phyloP scores from a whole-genome alignment of 2,329 filamentous ascomycete genomes.

The Aspergillus sp. region DNA sequence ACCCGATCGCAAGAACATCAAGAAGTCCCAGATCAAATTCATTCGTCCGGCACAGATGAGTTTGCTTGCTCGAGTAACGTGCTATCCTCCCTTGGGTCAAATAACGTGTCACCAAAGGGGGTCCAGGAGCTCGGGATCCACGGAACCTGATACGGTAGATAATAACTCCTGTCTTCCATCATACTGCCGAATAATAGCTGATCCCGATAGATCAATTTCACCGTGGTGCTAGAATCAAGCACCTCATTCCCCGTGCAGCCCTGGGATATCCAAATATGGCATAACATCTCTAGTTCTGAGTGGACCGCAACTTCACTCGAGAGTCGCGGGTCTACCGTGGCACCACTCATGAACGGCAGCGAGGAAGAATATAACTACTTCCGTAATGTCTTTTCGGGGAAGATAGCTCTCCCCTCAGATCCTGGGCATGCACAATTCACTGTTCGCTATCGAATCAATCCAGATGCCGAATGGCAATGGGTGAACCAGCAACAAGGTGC shows the following conservation, averaged over 20 bases:
- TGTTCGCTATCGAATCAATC: conserved; percentile 44
- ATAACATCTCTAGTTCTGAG: conserved; percentile 61
- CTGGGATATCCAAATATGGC: conserved; percentile 78
- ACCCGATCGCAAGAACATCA: conserved; percentile 6
- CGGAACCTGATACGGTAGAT: conserved; percentile 30
- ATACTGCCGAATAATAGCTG: background rate
- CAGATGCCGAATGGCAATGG: conserved; percentile 47
- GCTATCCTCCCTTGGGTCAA: conserved; percentile 74
- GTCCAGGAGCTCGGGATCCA: conserved; percentile 28
- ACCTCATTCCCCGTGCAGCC: conserved; percentile 54
- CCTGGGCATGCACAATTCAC: conserved; percentile 44
- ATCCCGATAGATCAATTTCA: conserved; percentile 57
- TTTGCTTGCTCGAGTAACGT: conserved; percentile 59
- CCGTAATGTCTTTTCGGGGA: conserved; percentile 38
- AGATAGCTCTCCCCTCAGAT: conserved; percentile 30
- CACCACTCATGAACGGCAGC: conserved; percentile 32
- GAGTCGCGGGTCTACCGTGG: conserved; percentile 28
- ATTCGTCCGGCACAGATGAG: conserved; percentile 44
- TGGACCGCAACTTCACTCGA: conserved; percentile 63
- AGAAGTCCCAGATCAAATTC: conserved; percentile 24
- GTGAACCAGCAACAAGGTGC: conserved; percentile 44
- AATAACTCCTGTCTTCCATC: background rate
- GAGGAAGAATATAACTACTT: conserved; percentile 26
- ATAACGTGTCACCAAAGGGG: conserved; percentile 61
- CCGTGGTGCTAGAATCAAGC: conserved; percentile 69